Percentiles rank a stretch among this genome's conserved stretches.
These are phyloP conservation scores for Penicillium bialowiezense DNA, from an alignment of 495 filamentous ascomycete species.

Conservation along the genomic window DNA sequence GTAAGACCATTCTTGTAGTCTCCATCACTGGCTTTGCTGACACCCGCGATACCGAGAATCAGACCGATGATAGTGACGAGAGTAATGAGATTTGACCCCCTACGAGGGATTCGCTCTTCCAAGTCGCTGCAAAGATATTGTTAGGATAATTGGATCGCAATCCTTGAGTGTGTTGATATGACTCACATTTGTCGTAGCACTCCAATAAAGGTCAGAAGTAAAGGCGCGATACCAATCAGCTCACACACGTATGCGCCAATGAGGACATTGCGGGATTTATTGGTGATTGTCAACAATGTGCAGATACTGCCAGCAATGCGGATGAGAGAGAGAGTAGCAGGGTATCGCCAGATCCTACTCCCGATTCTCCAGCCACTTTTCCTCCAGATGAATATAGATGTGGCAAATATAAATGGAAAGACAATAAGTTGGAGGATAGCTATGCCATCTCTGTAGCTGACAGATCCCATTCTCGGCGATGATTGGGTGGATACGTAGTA, in stretches of 20 bases:
- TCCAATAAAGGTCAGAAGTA: slow-evolving; percentile 27
- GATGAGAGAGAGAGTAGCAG: slow-evolving; percentile 28
- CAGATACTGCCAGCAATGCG: slow-evolving; percentile 28
- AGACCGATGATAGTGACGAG: slow-evolving; percentile 23
- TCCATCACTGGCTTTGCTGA: slow-evolving; percentile 7
- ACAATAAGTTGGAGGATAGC: slow-evolving; percentile 31
- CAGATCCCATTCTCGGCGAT: slow-evolving; percentile 14
- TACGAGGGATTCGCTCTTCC: slow-evolving; percentile 12
- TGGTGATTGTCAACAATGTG: slow-evolving; percentile 18
- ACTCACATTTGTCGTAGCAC: slow-evolving; percentile 31
- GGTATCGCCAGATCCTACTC: slow-evolving; percentile 26
- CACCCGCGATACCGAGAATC: slow-evolving; percentile 27
- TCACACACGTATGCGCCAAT: slow-evolving; percentile 24
- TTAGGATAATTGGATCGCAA: slow-evolving; percentile 7
- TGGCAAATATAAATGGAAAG: slow-evolving; percentile 23
- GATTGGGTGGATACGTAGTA: no score
- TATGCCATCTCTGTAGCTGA: slow-evolving; percentile 24
- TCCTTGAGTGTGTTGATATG: not conserved
- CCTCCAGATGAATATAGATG: slow-evolving; percentile 25
- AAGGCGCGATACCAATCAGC: slow-evolving; percentile 30
- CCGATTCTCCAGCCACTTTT: slow-evolving; percentile 27
- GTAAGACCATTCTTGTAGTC: slow-evolving; percentile 12
- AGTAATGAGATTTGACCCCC: slow-evolving; percentile 6
- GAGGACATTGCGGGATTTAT: slow-evolving; percentile 14
- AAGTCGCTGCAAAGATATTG: slow-evolving; percentile 15